Percentiles rank a stretch among this genome's conserved stretches.
Evolutionary conservation across 1,284 basidiomycete genomes (phyloP).

Genomic region (Neotropicomus parvogracilis): DNA sequence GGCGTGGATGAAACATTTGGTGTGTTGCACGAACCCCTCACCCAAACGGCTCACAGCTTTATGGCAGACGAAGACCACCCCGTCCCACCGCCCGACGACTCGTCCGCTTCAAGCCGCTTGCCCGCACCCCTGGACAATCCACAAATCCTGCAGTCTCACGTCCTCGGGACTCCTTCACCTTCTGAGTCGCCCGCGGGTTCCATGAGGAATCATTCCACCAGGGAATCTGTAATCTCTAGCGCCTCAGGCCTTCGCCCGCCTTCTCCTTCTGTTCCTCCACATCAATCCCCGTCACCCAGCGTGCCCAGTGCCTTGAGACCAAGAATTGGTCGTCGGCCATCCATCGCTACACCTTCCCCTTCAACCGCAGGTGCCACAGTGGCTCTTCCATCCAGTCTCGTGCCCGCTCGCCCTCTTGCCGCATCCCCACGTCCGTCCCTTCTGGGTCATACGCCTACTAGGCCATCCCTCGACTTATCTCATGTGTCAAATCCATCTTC

Average conservation of each 20-base stretch:
- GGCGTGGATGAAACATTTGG: slow-evolving; percentile 43
- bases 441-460: slow-evolving; percentile 13
- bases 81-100: slow-evolving; percentile 10
- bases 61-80: background rate
- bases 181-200: slow-evolving; percentile 38
- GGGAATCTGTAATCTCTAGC: slow-evolving; percentile 22
- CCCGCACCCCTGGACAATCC: slow-evolving; percentile 12
- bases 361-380: slow-evolving; percentile 16
- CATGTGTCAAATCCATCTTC: slow-evolving; percentile 19
- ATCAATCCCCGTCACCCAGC: slow-evolving; percentile 14
- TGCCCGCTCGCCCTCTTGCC: slow-evolving; percentile 21
- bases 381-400: slow-evolving; percentile 22
- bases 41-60: slow-evolving; percentile 1
- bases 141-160: slow-evolving; percentile 9
- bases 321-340: slow-evolving; percentile 36
- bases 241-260: slow-evolving; percentile 23
- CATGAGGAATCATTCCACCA: slow-evolving; percentile 21
- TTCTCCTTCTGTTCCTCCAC: slow-evolving; percentile 24
- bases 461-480: slow-evolving; percentile 24
- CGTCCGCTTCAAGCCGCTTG: slow-evolving; percentile 12
- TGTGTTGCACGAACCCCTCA: background rate
- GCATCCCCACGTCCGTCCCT: slow-evolving; percentile 20
- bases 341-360: slow-evolving; percentile 32
- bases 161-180: slow-evolving; percentile 28
- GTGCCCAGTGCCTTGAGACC: slow-evolving; percentile 37